Evolutionary conservation across 169 alveolate species (phyloP), one percentile per base, ranked within the genome.

Genomic region (Babesia divergens): DNA sequence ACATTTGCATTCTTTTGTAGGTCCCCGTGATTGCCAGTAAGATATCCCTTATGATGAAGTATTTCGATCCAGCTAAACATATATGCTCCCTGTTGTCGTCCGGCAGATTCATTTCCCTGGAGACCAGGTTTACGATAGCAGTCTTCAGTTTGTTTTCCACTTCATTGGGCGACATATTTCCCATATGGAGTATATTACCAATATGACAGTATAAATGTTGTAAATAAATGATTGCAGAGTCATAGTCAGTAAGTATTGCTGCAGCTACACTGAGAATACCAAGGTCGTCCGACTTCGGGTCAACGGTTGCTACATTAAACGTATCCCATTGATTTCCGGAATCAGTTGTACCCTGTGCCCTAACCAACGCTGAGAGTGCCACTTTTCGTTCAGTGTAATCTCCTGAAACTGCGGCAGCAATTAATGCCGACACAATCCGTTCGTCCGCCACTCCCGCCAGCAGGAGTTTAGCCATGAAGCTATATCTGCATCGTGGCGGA

Each of bases 381-480:
- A 62, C 16, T 35, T 62, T 62, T 35, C 72, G 0, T 14, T 62
- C 59, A 3, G 14, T 2, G n/a, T 44, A 46, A 1, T 29, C 8
- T 1, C 59, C 72, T 13, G 24, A 2, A 1, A 26, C 22, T 4
- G 72, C 72, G 1, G 56, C 29, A 1, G 6, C 1, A 1, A 46
- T 9, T 46, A 62, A 20, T 37, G 53, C 6, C 32, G 59, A 29
- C 24, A 46, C 44, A 14, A 62, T 18, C 29, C 2, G 6, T 50
- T 43, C 49, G 3, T 7, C 47, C 6, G 5, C 56, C 13, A 1
- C 14, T 9, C 72, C 60, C 50, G 31, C 35, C 28, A 31, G 6
- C 60, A 62, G 60, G 7, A 62, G 29, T 26, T 62, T 44, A 9
- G 46, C 56, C 59, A 62, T 28, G 43, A 62, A 49, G 47, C 56